A percentile compares a stretch with the other conserved stretches of the same genome.
phyloP scores from a whole-genome alignment of 768 basidiomycete species.

The Xerocomellus intermedius region DNA sequence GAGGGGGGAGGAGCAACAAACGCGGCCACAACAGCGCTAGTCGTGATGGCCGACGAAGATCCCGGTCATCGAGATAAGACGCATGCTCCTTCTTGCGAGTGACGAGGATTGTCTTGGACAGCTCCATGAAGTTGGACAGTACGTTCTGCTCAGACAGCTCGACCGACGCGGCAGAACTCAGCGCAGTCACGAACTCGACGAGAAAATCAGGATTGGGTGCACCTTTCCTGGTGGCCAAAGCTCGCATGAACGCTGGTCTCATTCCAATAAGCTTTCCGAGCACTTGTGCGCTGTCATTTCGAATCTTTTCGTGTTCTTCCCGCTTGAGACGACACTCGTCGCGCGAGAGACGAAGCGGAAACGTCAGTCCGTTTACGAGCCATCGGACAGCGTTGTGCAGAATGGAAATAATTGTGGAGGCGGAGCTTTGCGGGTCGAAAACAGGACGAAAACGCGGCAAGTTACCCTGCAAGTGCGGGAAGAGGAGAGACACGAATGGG shows the following conservation, averaged over 20 bases:
- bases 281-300: conserved; percentile 65
- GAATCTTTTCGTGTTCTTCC: conserved; percentile 54
- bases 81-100: conserved; percentile 31
- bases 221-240: conserved; percentile 24
- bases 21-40: conserved; percentile 80
- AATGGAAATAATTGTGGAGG: conserved; percentile 7
- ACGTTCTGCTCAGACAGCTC: conserved; percentile 10
- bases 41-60: conserved; percentile 64
- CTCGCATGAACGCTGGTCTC: conserved; percentile 43
- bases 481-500: conserved; percentile 55
- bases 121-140: conserved; percentile 11
- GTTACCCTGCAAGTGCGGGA: conserved; percentile 56
- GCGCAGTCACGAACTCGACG: conserved; percentile 20
- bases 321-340: conserved; percentile 69
- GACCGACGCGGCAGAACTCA: conserved; percentile 19
- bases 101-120: conserved; percentile 21
- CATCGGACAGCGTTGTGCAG: conserved; percentile 8
- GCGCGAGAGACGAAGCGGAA: conserved; percentile 58
- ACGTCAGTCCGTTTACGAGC: conserved; percentile 11
- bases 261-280: conserved; percentile 62
- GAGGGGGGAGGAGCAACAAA: conserved; percentile 71
- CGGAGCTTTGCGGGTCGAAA: conserved; percentile 4
- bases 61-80: conserved; percentile 30
- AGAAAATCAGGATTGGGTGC: conserved; percentile 13
- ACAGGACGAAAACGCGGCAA: conserved; percentile 14